These are phyloP conservation scores for Mycena indigotica DNA, from an alignment of 768 basidiomycete genomes.

Conservation along the genomic window DNA sequence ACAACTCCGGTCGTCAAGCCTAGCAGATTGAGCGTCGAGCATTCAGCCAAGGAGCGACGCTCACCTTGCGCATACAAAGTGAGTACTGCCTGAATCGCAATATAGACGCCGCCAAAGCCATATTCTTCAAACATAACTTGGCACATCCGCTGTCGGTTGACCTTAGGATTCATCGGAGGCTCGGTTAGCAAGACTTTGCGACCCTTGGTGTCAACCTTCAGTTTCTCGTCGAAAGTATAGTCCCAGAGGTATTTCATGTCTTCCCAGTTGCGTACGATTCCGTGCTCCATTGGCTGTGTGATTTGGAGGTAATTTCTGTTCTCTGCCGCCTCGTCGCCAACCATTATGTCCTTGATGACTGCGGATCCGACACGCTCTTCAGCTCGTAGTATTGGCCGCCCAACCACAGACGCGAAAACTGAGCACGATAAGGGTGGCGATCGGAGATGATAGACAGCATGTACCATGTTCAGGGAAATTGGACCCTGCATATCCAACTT, in stretches of 20 bases:
- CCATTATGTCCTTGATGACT: slow-evolving; percentile 95
- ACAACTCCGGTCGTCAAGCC: slow-evolving; percentile 98
- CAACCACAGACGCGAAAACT: slow-evolving; percentile 98
- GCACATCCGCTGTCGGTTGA: slow-evolving; percentile 89
- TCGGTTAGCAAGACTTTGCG: slow-evolving; percentile 93
- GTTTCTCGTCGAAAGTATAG: slow-evolving; percentile 97
- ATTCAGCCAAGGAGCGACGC: slow-evolving; percentile 29
- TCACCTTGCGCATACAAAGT: slow-evolving; percentile 97
- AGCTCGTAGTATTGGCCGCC: slow-evolving; percentile 94
- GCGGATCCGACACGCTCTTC: slow-evolving; percentile 90
- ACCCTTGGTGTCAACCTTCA: slow-evolving; percentile 83
- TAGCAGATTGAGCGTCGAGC: slow-evolving; percentile 32
- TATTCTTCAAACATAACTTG: slow-evolving; percentile 99
- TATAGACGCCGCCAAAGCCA: slow-evolving; percentile 92
- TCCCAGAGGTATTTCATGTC: slow-evolving; percentile 99
- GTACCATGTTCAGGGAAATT: slow-evolving; percentile 94
- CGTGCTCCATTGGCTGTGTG: slow-evolving; percentile 99
- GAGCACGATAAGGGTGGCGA: slow-evolving; percentile 2
- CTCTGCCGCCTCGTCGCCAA: slow-evolving; percentile 94
- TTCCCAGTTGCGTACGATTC: slow-evolving; percentile 98
- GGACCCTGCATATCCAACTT: slow-evolving; percentile 87
- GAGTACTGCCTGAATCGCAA: slow-evolving; percentile 97
- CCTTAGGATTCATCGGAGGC: slow-evolving; percentile 98
- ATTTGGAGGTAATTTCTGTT: slow-evolving; percentile 95
- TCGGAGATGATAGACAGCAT: slow-evolving; percentile 19